Evolutionary conservation across 192 early-diverging fungal genomes (phyloP).

Genomic region (Jimgerdemannia flammicorona): DNA sequence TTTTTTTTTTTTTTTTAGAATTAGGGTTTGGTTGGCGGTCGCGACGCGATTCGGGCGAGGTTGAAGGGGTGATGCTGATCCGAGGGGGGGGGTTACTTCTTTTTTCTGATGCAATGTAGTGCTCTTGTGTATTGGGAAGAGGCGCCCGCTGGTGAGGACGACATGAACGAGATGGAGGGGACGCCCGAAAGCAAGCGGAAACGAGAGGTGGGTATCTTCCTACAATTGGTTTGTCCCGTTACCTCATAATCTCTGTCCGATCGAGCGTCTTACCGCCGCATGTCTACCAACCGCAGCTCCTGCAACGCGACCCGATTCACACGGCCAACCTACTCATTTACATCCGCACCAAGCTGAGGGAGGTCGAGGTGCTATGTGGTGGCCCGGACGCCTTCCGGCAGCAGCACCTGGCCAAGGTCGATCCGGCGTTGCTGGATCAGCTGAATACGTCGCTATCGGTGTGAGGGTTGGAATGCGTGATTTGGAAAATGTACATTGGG

Average conservation of each 20-base stretch:
- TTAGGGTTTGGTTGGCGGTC: neutral
- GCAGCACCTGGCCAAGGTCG: conserved; percentile 38
- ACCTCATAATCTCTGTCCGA: neutral
- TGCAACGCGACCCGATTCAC: conserved; percentile 55
- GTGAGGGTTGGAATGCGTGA: neutral
- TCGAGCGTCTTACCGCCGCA: neutral
- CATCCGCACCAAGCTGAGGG: conserved; percentile 46
- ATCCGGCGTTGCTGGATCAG: conserved; percentile 35
- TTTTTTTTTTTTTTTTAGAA: neutral
- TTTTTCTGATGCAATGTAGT: conserved; percentile 11
- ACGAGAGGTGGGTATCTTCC: conserved; percentile 19
- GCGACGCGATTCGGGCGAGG: too few relatives aligned
- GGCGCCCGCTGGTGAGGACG: conserved; percentile 38
- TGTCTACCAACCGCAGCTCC: conserved; percentile 23
- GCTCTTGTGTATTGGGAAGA: conserved; percentile 52
- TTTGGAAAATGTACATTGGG: too few relatives aligned
- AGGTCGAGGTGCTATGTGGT: conserved; percentile 48
- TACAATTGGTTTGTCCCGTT: neutral
- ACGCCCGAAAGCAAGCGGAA: conserved; percentile 50
- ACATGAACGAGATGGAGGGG: conserved; percentile 31
- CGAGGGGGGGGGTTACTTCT: neutral
- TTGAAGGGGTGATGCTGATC: neutral
- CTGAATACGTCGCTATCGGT: conserved; percentile 17
- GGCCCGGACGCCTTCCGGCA: conserved; percentile 33
- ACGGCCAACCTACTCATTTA: conserved; percentile 47